phyloP scores from a whole-genome alignment of 1,139 yeast genomes.

The Yamadazyma songkhlaensis region DNA sequence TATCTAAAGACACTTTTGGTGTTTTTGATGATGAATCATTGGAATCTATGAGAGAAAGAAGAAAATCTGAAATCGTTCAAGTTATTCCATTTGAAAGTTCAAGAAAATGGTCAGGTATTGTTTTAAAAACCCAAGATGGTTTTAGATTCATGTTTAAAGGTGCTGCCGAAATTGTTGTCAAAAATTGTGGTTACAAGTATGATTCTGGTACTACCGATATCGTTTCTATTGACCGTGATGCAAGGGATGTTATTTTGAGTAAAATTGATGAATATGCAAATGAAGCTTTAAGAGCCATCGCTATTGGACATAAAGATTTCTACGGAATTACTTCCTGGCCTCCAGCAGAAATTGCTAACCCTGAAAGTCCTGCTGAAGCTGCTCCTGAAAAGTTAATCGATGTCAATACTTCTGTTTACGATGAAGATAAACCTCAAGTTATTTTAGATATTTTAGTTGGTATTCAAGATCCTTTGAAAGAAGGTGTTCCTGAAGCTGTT shows the following conservation, averaged over 20 bases:
- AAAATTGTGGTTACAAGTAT: conserved; percentile 48
- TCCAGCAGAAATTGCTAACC: conserved; percentile 42
- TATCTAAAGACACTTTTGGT: conserved; percentile 60
- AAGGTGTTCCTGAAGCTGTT: conserved; percentile 89
- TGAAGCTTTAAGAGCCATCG: conserved; percentile 80
- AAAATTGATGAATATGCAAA: conserved; percentile 67
- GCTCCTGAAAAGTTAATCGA: conserved; percentile 46
- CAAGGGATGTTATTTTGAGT: conserved; percentile 33
- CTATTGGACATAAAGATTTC: conserved; percentile 76
- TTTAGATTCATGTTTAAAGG: conserved; percentile 80
- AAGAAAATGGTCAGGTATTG: conserved; percentile 89
- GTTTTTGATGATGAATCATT: conserved; percentile 38
- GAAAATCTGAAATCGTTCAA: conserved; percentile 50
- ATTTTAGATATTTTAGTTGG: conserved; percentile 76
- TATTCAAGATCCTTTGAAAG: conserved; percentile 89
- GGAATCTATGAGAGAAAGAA: conserved; percentile 37
- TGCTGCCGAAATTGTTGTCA: conserved; percentile 85
- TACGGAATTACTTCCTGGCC: conserved; percentile 57
- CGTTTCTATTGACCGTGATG: conserved; percentile 23
- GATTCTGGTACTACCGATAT: conserved; percentile 16
- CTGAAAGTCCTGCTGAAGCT: conserved; percentile 36
- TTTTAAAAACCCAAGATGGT: conserved; percentile 48
- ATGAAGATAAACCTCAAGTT: conserved; percentile 33
- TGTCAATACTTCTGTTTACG: conserved; percentile 13
- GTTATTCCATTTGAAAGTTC: conserved; percentile 89